Evolutionary conservation across 139 green algal species (phyloP).

Genomic region (Chlorella sp.): DNA sequence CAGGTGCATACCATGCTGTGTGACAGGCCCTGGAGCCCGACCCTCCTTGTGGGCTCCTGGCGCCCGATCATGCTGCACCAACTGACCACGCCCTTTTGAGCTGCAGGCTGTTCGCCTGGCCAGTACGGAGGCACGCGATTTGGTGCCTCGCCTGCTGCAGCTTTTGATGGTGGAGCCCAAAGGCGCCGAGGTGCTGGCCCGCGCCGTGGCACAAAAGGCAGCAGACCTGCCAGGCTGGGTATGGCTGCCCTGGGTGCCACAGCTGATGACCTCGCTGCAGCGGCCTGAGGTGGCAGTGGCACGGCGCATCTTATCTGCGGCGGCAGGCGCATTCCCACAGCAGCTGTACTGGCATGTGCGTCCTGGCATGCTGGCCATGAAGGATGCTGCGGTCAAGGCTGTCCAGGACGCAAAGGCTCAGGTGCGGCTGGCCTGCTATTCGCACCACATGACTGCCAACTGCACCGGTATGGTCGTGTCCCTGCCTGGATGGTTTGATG

Average conservation of each 20-base stretch:
- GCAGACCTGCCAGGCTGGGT: slow-evolving; percentile 82
- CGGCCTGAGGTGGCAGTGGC: slow-evolving; percentile 73
- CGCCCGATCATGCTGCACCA: too few relatives aligned
- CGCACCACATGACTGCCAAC: neutral
- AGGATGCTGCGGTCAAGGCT: slow-evolving; percentile 68
- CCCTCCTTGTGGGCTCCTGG: neutral
- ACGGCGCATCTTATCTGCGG: slow-evolving; percentile 60
- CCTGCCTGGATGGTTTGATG: too few relatives aligned
- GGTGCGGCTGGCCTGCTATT: neutral
- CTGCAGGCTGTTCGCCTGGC: slow-evolving; percentile 68
- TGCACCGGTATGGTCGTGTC: neutral
- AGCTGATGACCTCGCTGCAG: slow-evolving; percentile 90
- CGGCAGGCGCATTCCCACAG: slow-evolving; percentile 69
- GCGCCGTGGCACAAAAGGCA: slow-evolving; percentile 42
- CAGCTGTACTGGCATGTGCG: slow-evolving; percentile 92
- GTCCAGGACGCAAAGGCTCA: slow-evolving; percentile 41
- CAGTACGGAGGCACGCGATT: slow-evolving; percentile 49
- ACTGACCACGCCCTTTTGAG: neutral
- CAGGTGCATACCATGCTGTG: neutral
- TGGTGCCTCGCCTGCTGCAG: slow-evolving; percentile 86
- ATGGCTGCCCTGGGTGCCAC: slow-evolving; percentile 93
- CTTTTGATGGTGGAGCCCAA: slow-evolving; percentile 90
- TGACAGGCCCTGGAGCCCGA: neutral
- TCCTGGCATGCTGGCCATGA: slow-evolving; percentile 78
- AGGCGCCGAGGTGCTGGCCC: slow-evolving; percentile 51